phyloP scores from a whole-genome alignment of 2,329 filamentous ascomycete genomes.

The Emmonsiellopsis sp. region DNA sequence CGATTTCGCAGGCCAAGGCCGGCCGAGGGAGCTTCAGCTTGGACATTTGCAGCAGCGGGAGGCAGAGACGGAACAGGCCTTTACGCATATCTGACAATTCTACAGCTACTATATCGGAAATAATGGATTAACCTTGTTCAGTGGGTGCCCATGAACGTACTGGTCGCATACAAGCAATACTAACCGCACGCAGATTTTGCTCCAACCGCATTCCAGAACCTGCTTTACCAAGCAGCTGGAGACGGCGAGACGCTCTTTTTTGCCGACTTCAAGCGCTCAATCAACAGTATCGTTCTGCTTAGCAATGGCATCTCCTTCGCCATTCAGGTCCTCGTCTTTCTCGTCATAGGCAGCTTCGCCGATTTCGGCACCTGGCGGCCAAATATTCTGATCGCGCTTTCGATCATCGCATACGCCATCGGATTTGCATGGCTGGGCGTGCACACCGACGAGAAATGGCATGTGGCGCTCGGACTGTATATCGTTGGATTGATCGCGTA shows the following conservation, averaged over 20 bases:
- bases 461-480: conserved; percentile 51
- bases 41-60: too few relatives aligned
- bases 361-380: conserved; percentile 59
- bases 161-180: not conserved
- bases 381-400: conserved; percentile 53
- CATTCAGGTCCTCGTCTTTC: conserved; percentile 51
- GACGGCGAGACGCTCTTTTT: conserved; percentile 45
- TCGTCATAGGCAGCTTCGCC: conserved; percentile 38
- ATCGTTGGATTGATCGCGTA: conserved; percentile 58
- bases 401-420: conserved; percentile 51
- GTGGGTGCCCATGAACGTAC: conserved; percentile 13
- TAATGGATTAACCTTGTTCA: conserved; percentile 55
- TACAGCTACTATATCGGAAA: conserved; percentile 55
- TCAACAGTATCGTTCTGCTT: conserved; percentile 56
- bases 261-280: conserved; percentile 47
- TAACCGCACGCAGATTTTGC: conserved; percentile 40
- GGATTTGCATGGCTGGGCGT: conserved; percentile 61
- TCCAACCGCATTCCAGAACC: conserved; percentile 55
- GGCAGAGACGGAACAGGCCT: conserved; percentile 4
- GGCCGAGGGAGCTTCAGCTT: too few relatives aligned
- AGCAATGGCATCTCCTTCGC: conserved; percentile 60
- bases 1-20: too few relatives aligned
- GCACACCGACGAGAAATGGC: conserved; percentile 51
- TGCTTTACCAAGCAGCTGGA: conserved; percentile 52
- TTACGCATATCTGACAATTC: conserved; percentile 12